phyloP scores from a whole-genome alignment of 2,329 filamentous ascomycete species.

The Talaromyces albobiverticillius region DNA sequence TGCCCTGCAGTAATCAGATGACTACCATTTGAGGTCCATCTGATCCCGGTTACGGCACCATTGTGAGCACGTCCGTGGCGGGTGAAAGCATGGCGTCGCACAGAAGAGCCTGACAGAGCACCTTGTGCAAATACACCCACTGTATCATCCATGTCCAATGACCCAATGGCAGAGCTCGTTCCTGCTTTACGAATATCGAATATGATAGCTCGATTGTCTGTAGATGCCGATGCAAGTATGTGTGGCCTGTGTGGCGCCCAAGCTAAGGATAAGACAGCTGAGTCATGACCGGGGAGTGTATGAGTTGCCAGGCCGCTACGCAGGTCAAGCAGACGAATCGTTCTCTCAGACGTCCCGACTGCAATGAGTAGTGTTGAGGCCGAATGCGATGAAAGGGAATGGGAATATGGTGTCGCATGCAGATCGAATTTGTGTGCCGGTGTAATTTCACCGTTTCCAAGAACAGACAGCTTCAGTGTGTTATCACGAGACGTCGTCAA shows the following conservation, averaged over 20 bases:
- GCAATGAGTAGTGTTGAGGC: conserved; percentile 75
- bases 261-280: conserved; percentile 64
- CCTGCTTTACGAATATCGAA: conserved; percentile 81
- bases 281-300: conserved; percentile 65
- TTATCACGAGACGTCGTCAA: conserved; percentile 46
- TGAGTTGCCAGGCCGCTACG: conserved; percentile 75
- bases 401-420: conserved; percentile 52
- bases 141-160: conserved; percentile 80
- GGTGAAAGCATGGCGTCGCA: conserved; percentile 40
- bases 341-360: conserved; percentile 80
- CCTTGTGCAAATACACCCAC: conserved; percentile 57
- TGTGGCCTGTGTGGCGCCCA: conserved; percentile 84
- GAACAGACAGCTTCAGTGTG: conserved; percentile 43
- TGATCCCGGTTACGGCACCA: conserved; percentile 78
- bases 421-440: conserved; percentile 47
- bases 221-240: conserved; percentile 77
- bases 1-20: conserved; percentile 78
- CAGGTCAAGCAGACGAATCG: conserved; percentile 81
- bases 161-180: conserved; percentile 66
- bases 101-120: conserved; percentile 27
- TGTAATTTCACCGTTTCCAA: conserved; percentile 37
- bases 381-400: conserved; percentile 66
- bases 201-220: conserved; percentile 76
- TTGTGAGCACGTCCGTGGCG: conserved; percentile 64
- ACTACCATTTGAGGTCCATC: conserved; percentile 77